A percentile compares a stretch with the other conserved stretches of the same genome.
Evolutionary conservation across 257 asterid genomes (phyloP).

Genomic region (Primulina tabacum): DNA sequence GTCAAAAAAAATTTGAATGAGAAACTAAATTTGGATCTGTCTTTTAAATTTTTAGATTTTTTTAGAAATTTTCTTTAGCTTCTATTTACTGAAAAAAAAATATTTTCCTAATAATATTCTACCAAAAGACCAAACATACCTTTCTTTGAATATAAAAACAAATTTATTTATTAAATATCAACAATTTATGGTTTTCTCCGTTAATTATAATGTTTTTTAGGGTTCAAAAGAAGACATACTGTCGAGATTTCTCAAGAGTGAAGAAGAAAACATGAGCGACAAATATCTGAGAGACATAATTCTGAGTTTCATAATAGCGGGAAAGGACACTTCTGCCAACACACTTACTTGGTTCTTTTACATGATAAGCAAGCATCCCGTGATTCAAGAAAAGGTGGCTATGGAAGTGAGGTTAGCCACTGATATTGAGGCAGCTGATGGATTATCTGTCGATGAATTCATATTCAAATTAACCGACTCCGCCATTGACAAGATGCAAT

Average conservation of each 20-base stretch:
- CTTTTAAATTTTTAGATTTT: too few species aligned
- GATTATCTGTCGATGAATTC: constrained; percentile 30
- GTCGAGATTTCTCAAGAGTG: constrained; percentile 49
- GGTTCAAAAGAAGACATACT: constrained; percentile 46
- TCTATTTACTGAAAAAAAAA: too few species aligned
- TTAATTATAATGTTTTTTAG: neutral
- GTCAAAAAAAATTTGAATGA: too few species aligned
- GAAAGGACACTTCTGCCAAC: constrained; percentile 57
- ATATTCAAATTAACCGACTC: constrained; percentile 35
- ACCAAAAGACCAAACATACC: neutral
- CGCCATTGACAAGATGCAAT: constrained; percentile 50
- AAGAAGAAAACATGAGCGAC: constrained; percentile 34
- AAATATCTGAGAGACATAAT: constrained; percentile 49
- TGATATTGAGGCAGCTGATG: constrained; percentile 5
- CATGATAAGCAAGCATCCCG: constrained; percentile 48
- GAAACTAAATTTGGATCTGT: too few species aligned
- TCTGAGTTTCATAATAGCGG: constrained; percentile 50
- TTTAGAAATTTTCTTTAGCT: too few species aligned
- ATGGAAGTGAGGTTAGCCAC: constrained; percentile 39
- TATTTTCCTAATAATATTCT: too few species aligned
- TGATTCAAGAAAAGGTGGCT: constrained; percentile 46
- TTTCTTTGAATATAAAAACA: neutral
- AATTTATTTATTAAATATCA: too few species aligned
- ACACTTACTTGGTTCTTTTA: constrained; percentile 63
- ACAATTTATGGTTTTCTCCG: neutral